Base-by-base conservation (phyloP, 2,329 filamentous ascomycete genomes). In the Thielaviopsis populi region DNA sequence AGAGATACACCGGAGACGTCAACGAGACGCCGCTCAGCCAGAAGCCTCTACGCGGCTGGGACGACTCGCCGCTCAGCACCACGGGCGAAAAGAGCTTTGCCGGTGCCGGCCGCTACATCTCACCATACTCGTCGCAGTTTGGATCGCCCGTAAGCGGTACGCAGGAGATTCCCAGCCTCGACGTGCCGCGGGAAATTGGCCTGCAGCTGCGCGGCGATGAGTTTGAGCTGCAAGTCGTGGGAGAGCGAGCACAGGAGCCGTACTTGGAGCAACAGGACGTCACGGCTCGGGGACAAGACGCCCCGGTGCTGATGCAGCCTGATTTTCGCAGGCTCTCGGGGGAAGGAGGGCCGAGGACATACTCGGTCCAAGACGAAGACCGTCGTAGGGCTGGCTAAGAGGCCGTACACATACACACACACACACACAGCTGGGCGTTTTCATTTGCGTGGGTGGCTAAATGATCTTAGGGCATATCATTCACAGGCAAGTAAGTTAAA, bases 41-140 rank as follows among this genome's bases (percentile, higher is more conserved):
- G 69, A 74, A 74, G 64, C 80, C 81, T 0, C 71, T 82, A 10
- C 73, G 76, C 22, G 74, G 76, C 37, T 83, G 81, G 80, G 78
- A 79, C 27, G 78, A 81, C 67, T 82, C 78, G 30, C 82, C 77
- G 0, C 68, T 77, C 37, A 80, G 77, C 56, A 74, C 73, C 1
- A 70, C 70, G 53, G 74, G 75, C 1, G 75, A 78, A 56, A 72
- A 72, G 66, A 66, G 69, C 0, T 76, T 74, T 67, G 72, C 75
- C 0, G 30, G 50, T 24, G 17, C 61, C 17, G 56, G 59, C 17
- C 76, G 75, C 6, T 82, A 84, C 71, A 78, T 83, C 67, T 83
- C 81, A 2, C 83, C 83, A 0, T 85, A 85, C 69, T 77, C 75
- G 22, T 83, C 81, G 48, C 80, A 83, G 66, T 84, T 78, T 72